Evolutionary conservation across 116 monocot species (phyloP), one percentile per base, ranked within the genome.

Genomic region (Dioscorea cayenensis): DNA sequence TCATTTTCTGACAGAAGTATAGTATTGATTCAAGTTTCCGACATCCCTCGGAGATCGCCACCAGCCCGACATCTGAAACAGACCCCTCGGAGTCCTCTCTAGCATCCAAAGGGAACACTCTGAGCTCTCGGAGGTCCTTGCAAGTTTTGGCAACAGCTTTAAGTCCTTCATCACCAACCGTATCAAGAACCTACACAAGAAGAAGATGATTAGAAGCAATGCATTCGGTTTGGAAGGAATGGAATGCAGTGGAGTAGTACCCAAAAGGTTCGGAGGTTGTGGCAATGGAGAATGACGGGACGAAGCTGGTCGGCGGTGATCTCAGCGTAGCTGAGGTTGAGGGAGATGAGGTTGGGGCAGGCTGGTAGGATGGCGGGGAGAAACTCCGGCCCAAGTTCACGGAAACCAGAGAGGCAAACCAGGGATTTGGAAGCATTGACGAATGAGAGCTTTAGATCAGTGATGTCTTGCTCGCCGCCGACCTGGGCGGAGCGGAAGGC

Each of bases 1-100:
- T 95, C 95, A 95, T 95, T 4, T 70, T 29, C 35, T 91, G 84
- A 66, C 95, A 91, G 73, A 95, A 95, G 66, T 89, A 95, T 7
- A 95, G 79, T 49, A 95, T 91, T 2, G 89, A 95, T 10, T 64
- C 78, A 11, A 95, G 91, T 66, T 88, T 89, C 27, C 67, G 78
- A 71, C 95, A 95, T 4, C 95, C 95, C 71, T 91, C 81, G 0
- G 95, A 84, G 65, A 95, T 91, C 1, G 91, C 84, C 36, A 74
- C 38, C 18, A 95, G 84, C 14, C 95, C 95, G 12, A 85, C 55
- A 76, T 95, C 81, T 3, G 91, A 84, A 5, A 95, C 91, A 0
- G 77, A 83, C 9, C 82, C 84, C 68, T 88, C 94, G 1, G 82
- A 77, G 49, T 86, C 91, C 77, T 91, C 95, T 2, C 48, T 55